Percentiles rank a stretch among this genome's conserved stretches.
Evolutionary conservation across 1,139 yeast genomes (phyloP).

Genomic region (Saccharomyces hybrid): DNA sequence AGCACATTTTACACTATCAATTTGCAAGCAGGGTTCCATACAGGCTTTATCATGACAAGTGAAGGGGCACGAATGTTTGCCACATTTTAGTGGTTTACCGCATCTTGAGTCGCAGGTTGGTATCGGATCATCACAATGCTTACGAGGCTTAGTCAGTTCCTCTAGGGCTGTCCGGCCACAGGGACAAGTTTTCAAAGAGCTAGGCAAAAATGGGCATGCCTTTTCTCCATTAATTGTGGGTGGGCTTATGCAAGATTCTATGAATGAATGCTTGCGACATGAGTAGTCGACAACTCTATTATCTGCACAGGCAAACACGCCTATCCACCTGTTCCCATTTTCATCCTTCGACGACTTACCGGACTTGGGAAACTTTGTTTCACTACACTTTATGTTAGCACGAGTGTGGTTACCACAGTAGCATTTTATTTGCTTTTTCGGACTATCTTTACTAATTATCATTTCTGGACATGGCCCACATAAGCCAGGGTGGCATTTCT

Average conservation of each 20-base stretch:
- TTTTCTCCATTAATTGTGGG: conserved; percentile 28
- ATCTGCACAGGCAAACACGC: conserved; percentile 54
- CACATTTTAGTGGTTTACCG: conserved; percentile 59
- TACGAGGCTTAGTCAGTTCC: conserved; percentile 40
- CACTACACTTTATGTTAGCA: conserved; percentile 43
- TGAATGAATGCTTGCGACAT: conserved; percentile 63
- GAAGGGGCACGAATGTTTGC: conserved; percentile 56
- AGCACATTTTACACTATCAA: conserved; percentile 29
- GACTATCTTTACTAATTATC: conserved; percentile 16
- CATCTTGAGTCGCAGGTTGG: conserved; percentile 67
- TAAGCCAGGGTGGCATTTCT: conserved; percentile 61
- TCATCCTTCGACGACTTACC: conserved; percentile 20
- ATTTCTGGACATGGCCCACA: conserved; percentile 64
- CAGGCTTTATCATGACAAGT: conserved; percentile 77
- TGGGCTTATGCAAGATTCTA: conserved; percentile 51
- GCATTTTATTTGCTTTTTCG: conserved; percentile 39
- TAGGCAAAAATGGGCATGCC: conserved; percentile 63
- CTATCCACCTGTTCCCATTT: conserved; percentile 44
- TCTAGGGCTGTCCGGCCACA: conserved; percentile 56
- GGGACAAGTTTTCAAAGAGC: conserved; percentile 53
- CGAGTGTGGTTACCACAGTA: conserved; percentile 60
- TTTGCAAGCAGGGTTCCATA: conserved; percentile 48
- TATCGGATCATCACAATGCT: conserved; percentile 63
- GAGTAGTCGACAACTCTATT: conserved; percentile 46
- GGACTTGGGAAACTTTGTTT: conserved; percentile 31